Evolutionary conservation across 2,329 filamentous ascomycete genomes (phyloP), one percentile per base, ranked within the genome.

Genomic region (Arthrinium phaeospermum): DNA sequence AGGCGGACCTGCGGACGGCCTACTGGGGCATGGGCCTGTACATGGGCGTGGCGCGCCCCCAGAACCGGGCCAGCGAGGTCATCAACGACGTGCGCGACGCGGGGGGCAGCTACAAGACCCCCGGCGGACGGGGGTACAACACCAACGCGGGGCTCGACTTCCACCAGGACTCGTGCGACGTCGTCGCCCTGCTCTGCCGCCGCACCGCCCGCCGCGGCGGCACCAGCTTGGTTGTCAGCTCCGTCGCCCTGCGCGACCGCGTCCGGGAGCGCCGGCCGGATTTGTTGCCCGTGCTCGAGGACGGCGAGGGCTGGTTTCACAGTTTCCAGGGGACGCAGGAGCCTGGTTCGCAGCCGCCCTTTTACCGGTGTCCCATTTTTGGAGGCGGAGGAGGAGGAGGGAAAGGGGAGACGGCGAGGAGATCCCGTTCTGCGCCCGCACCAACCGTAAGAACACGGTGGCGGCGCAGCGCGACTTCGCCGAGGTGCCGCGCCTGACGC

Each of bases 21-120:
- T 74, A 74, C 71, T 74, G 73, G 73, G 73, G 73, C 24, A 74
- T 74, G 71, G 69, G 73, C 14, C 67, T 74, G 13, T 72, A 74
- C 41, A 72, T 74, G 73, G 73, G 73, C 14, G 73, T 74, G 16
- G 69, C 61, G 4, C 61, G 73, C 1, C 67, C 73, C 22, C 73
- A 74, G 53, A 74, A 74, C 67, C 73, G 71, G 13, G 71, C 73
- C 8, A 71, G 71, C 69, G 73, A 74, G 70, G 69, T 74, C 53
- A 74, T 74, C 71, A 71, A 71, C 68, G 73, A 74, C 34, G 73
- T 74, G 45, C 69, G 73, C 22, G 73, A 74, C 37, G 69, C 71
- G 6, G 73, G 73, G 14, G 73, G 71, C 45, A 67, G 71, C 53
- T 74, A 74, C 67, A 74, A 72, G 41, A 69, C 71, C 27, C 68